Base-by-base conservation (phyloP, 1,284 basidiomycete species). In the Coniferiporia weirii region DNA sequence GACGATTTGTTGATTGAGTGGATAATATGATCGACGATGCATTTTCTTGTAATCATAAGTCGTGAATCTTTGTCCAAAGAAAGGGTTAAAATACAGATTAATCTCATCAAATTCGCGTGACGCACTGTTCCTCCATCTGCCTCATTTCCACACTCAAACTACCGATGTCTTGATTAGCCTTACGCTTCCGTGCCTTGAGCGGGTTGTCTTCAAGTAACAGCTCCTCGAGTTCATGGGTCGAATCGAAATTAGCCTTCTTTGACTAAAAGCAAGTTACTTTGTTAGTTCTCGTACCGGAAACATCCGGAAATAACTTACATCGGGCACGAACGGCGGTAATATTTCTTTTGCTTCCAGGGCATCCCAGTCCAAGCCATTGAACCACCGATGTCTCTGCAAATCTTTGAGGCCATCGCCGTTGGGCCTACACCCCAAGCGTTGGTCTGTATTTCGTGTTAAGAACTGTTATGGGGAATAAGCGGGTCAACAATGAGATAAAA, bases 241-340 rank as follows among this genome's bases (percentile, higher is more conserved):
- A 95, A 70, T 99, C 96, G 71, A 98, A 99, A 72, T 99, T 98
- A 19, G 96, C 94, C 73, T 96, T 96, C 75, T 98, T 98, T 20
- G 88, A 87, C 93, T 97, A 71, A 50, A 58, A 44, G 60, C 4
- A 35, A 8, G 15, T 19, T 47, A 43, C 13, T 36, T 20, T 3
- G 20, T 38, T 47, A 52, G 38, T 27, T 48, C 47, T 40, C 51
- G 45, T 32, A 36, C 60, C 55, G 54, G 56, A 36, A 56, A 27
- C 17, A 19, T 34, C 51, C 5, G n/a, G 20, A 55, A 27, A 49
- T 34, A 52, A 78, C 88, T 66, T 71, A 92, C 92, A 71, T 98
- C 95, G 54, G 96, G 96, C 61, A 93, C 83, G 69, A 98, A 99
- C 0, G 94, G 93, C 43, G 96, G 86, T 0, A 76, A 79, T 32